Evolutionary conservation across 306 rosid species (phyloP).

Genomic region (Acacia confusa): DNA sequence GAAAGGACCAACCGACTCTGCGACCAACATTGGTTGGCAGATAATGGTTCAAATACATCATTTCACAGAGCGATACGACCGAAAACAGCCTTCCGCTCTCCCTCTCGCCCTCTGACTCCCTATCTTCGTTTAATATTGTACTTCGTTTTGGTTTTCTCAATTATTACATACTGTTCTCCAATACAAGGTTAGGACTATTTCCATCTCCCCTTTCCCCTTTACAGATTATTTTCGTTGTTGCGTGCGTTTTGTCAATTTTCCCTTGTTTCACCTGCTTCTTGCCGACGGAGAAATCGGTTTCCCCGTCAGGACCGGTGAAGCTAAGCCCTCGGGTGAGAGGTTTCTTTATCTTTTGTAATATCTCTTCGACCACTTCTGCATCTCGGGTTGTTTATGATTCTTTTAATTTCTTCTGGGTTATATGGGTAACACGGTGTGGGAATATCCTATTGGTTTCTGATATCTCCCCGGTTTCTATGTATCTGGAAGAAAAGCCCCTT

Average conservation of each 20-base stretch:
- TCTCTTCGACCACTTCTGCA: not conserved
- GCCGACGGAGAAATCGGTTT: not conserved
- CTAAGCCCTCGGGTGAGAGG: not conserved
- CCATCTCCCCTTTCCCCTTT: not conserved
- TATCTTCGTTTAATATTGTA: not conserved
- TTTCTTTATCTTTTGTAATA: too few species aligned
- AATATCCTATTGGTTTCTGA: not conserved
- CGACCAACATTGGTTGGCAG: not conserved
- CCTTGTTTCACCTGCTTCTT: not conserved
- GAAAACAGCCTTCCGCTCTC: not conserved
- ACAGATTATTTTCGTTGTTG: not conserved
- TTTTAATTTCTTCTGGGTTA: not conserved
- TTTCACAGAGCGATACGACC: not conserved
- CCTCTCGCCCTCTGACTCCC: not conserved
- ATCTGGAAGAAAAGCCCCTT: not conserved
- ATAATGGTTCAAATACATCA: not conserved
- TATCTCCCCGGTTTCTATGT: not conserved
- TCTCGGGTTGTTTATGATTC: not conserved
- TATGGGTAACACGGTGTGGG: not conserved
- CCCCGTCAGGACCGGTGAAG: not conserved
- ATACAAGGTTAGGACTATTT: not conserved
- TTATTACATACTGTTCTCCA: not conserved
- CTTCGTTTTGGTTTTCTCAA: not conserved
- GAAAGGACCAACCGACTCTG: not conserved
- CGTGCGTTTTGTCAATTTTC: not conserved